Evolutionary conservation across 148 eudicot genomes (phyloP).

Genomic region (Gaultheria prostrata): DNA sequence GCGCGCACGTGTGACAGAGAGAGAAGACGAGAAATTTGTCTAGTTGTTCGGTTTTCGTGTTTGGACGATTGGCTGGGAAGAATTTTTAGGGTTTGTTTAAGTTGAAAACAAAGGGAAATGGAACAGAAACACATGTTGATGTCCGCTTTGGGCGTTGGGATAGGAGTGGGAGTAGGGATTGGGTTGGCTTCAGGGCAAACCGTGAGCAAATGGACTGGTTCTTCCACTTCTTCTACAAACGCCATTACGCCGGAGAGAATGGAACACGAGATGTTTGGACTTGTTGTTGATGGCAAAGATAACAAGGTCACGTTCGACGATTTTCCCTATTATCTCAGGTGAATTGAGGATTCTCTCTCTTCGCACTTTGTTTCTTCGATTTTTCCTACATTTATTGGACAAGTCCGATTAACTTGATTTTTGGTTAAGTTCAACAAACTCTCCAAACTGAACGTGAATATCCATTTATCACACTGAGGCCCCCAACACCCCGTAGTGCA

Average conservation of each 20-base stretch:
- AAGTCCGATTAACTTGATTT: too few species aligned
- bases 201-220: constrained; percentile 56
- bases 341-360: not conserved
- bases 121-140: constrained; percentile 68
- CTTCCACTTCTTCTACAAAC: constrained; percentile 25
- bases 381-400: not conserved
- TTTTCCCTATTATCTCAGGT: constrained; percentile 94
- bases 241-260: constrained; percentile 47
- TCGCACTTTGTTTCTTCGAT: not conserved
- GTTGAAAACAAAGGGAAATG: constrained; percentile 32
- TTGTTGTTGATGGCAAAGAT: constrained; percentile 64
- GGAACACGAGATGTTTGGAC: constrained; percentile 72
- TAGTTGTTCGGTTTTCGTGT: not conserved
- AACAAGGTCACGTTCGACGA: constrained; percentile 77
- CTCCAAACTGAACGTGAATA: too few species aligned
- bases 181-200: constrained; percentile 84
- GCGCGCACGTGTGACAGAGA: not conserved
- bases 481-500: too few species aligned
- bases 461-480: too few species aligned
- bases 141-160: constrained; percentile 86
- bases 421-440: too few species aligned
- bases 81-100: not conserved
- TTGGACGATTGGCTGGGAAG: too few species aligned
- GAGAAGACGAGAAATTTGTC: too few species aligned
- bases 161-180: constrained; percentile 87